phyloP scores from a whole-genome alignment of 306 rosid genomes.

The Glycine tomentella region DNA sequence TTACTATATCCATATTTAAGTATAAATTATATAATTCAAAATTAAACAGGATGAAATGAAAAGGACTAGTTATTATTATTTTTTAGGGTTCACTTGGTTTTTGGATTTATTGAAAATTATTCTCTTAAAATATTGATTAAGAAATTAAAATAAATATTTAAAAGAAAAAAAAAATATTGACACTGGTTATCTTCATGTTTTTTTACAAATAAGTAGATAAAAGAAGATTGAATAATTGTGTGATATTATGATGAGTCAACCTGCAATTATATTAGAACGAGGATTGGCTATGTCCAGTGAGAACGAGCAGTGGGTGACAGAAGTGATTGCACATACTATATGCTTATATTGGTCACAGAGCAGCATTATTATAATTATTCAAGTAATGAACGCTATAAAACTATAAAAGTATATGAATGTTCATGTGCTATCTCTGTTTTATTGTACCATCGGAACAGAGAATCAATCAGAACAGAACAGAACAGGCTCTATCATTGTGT shows the following conservation, averaged over 20 bases:
- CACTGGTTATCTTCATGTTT: too few relatives aligned
- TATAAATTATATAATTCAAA: too few relatives aligned
- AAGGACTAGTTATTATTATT: too few relatives aligned
- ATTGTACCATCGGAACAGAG: conserved; percentile 31
- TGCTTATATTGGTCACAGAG: background rate
- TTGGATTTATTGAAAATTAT: too few relatives aligned
- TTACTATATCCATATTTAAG: too few relatives aligned
- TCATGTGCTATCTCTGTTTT: conserved; percentile 19
- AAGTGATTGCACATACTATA: too few relatives aligned
- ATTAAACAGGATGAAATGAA: background rate
- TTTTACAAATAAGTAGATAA: too few relatives aligned
- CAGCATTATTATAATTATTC: background rate
- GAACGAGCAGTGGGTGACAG: background rate
- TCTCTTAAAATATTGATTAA: too few relatives aligned
- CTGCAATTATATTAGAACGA: conserved; percentile 30
- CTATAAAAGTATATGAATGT: conserved; percentile 9
- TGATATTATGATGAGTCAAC: background rate
- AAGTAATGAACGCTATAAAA: background rate
- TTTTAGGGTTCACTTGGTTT: too few relatives aligned
- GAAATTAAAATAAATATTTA: too few relatives aligned
- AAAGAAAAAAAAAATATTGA: too few relatives aligned
- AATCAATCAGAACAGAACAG: conserved; percentile 29
- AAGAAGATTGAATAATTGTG: background rate
- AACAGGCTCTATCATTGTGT: conserved; percentile 1
- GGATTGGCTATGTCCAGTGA: conserved; percentile 15